phyloP scores from a whole-genome alignment of 305 asterid genomes.

The Rubia balearica region DNA sequence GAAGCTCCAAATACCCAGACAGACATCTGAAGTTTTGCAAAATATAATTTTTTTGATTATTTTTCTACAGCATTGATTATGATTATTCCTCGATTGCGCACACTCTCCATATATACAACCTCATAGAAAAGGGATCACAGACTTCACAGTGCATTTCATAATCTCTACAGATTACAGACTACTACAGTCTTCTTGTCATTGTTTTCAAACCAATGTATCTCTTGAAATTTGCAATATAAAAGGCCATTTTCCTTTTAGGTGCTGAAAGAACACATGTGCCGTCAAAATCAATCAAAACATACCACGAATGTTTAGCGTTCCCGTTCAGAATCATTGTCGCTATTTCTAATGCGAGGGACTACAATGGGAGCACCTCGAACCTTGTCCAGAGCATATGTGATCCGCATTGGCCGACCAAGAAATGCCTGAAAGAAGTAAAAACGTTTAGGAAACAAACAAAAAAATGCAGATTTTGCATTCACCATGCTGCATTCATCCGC shows the following conservation, averaged over 20 bases:
- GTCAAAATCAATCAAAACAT: background rate
- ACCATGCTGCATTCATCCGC: background rate
- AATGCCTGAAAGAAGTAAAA: conserved; percentile 25
- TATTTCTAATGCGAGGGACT: conserved; percentile 32
- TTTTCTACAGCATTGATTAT: conserved; percentile 6
- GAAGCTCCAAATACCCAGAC: background rate
- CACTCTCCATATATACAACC: background rate
- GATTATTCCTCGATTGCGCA: background rate
- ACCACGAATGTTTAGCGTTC: background rate
- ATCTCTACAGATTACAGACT: background rate
- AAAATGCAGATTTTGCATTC: background rate
- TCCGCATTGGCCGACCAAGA: conserved; percentile 43
- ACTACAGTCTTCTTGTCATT: background rate
- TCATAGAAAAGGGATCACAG: background rate
- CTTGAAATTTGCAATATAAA: background rate
- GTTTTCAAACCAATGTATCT: background rate
- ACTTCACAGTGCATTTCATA: conserved; percentile 4
- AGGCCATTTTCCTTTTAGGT: background rate
- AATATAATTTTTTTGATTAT: background rate
- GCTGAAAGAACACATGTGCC: background rate
- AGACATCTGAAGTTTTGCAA: background rate
- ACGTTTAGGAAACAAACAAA: background rate
- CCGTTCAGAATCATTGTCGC: conserved; percentile 2
- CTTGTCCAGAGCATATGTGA: conserved; percentile 38
- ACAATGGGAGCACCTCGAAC: conserved; percentile 44